Evolutionary conservation across 345 rosid species (phyloP), one percentile per base, ranked within the genome.

Genomic region (Salix udensis): DNA sequence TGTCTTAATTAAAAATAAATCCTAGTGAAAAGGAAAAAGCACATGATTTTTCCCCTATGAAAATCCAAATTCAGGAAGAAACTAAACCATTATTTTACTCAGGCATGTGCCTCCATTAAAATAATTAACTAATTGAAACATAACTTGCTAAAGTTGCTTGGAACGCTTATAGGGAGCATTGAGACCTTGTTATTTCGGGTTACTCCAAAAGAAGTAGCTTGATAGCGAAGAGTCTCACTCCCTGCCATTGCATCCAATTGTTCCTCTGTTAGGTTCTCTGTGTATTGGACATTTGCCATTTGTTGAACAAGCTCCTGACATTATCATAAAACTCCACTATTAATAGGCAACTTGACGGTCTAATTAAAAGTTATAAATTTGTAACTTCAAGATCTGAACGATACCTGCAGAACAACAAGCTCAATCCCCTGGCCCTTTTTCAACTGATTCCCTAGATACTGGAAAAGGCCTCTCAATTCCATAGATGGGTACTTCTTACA

Each of bases 241-340:
- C 99, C 99, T 26, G 99, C 99, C 99, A 94, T 96, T 76, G 99
- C 91, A 87, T 94, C 98, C 87, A 96, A 87, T 85, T 96, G 99
- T 74, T 96, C 99, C 86, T 92, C 98, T 15, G 99, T 96, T 77
- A 96, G 87, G 86, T 96, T 96, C 85, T 96, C 98, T 2, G 94
- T 96, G 86, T 92, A 96, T 78, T 92, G 99, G 70, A 94, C 98
- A 86, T 94, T 96, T 77, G 99, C 99, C 99, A 96, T 96, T 86
- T 96, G 99, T 79, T 92, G 97, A 86, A 96, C 73, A 79, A 96
- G 94, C 85, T 96, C 99, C 99, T 96, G 86, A 78, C 53, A 58
- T 53, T 77, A 80, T 77, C 82, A 84, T 34, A 61, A 80, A 75
- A 72, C 64, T 65, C 70, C 75, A 74, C 73, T 52, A 61, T 74